A percentile compares a stretch with the other conserved stretches of the same genome.
These are phyloP conservation scores for Mercurialis annua DNA, from an alignment of 345 rosid species.

Conservation along the genomic window DNA sequence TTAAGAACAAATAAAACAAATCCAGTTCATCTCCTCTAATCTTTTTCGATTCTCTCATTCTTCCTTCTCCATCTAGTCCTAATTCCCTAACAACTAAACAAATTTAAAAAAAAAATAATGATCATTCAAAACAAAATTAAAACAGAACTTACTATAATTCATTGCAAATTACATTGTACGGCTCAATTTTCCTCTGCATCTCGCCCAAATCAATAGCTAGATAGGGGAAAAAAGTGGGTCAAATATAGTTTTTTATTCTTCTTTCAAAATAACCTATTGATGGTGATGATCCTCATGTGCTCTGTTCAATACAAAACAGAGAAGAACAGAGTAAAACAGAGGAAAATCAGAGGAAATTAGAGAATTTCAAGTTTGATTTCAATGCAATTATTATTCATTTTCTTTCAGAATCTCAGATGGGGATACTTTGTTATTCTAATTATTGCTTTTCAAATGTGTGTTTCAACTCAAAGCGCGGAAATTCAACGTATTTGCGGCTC, in stretches of 20 bases:
- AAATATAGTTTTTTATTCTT: too few relatives aligned
- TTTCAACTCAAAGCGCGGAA: constrained; percentile 5
- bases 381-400: constrained; percentile 28
- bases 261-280: not conserved
- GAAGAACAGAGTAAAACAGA: not conserved
- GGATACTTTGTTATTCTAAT: not conserved
- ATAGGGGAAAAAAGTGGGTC: not conserved
- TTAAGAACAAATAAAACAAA: constrained; percentile 18
- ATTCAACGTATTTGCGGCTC: constrained; percentile 13
- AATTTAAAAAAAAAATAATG: not conserved
- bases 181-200: not conserved
- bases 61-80: not conserved
- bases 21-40: constrained; percentile 5
- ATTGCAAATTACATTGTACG: not conserved
- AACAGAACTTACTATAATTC: constrained; percentile 12
- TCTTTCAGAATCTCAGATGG: constrained; percentile 13
- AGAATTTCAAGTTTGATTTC: constrained; percentile 12
- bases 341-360: not conserved
- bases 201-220: not conserved
- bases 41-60: not conserved
- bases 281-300: constrained; percentile 9
- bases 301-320: not conserved
- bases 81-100: not conserved
- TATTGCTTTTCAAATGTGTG: not conserved
- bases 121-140: not conserved